These are phyloP conservation scores for Malus hybrid DNA, from an alignment of 331 rosid species.

Conservation along the genomic window DNA sequence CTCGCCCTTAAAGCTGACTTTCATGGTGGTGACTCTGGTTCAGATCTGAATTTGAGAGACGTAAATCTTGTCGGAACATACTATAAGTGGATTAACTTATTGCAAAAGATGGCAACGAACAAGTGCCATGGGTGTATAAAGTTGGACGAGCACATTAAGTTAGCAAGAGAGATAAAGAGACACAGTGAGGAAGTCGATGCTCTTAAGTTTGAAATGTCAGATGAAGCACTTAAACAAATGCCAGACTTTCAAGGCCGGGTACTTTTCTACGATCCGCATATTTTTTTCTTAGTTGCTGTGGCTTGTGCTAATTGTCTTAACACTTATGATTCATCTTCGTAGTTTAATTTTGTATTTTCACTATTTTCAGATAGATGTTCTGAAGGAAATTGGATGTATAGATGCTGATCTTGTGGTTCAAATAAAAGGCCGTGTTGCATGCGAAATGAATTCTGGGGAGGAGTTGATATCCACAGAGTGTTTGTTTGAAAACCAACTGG, in stretches of 20 bases:
- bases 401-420: slow-evolving; percentile 88
- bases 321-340: slow-evolving; percentile 1
- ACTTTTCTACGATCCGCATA: slow-evolving; percentile 6
- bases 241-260: slow-evolving; percentile 99
- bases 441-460: slow-evolving; percentile 99
- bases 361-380: slow-evolving; percentile 77
- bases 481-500: slow-evolving; percentile 92
- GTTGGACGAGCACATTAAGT: slow-evolving; percentile 67
- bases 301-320: slow-evolving; percentile 13
- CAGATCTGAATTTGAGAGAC: slow-evolving; percentile 71
- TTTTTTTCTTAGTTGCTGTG: background rate
- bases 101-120: slow-evolving; percentile 66
- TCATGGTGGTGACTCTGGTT: slow-evolving; percentile 12
- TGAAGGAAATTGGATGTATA: slow-evolving; percentile 80
- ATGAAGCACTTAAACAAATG: slow-evolving; percentile 93
- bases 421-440: slow-evolving; percentile 98
- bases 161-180: slow-evolving; percentile 56
- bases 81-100: slow-evolving; percentile 50
- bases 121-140: slow-evolving; percentile 89
- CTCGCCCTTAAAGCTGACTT: background rate
- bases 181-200: slow-evolving; percentile 65
- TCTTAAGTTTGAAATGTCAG: slow-evolving; percentile 77
- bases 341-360: background rate
- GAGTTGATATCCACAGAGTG: slow-evolving; percentile 91
- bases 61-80: slow-evolving; percentile 51